These are phyloP conservation scores for Panaeolus papilionaceus DNA, from an alignment of 768 basidiomycete genomes.

Conservation along the genomic window DNA sequence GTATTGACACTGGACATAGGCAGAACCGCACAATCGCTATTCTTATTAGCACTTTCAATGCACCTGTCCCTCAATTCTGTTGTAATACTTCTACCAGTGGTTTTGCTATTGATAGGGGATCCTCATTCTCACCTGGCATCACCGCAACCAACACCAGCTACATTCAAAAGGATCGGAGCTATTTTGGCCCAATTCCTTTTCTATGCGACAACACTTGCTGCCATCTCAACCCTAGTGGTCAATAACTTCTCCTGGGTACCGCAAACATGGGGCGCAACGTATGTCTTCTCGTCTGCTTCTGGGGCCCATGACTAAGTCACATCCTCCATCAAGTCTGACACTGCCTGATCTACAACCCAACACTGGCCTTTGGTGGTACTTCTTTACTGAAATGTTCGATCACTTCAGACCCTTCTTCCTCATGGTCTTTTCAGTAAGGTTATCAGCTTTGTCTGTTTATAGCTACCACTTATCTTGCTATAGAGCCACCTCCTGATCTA, in stretches of 20 bases:
- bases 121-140: conserved; percentile 75
- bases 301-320: background rate
- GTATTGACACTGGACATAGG: conserved; percentile 45
- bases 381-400: conserved; percentile 99
- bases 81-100: conserved; percentile 68
- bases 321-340: conserved; percentile 64
- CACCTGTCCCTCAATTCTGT: conserved; percentile 78
- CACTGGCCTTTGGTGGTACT: conserved; percentile 98
- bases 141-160: conserved; percentile 47
- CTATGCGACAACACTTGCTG: conserved; percentile 55
- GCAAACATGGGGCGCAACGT: conserved; percentile 90
- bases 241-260: conserved; percentile 73
- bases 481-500: conserved; percentile 87
- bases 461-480: background rate
- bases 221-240: conserved; percentile 59
- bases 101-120: conserved; percentile 66
- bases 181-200: conserved; percentile 55
- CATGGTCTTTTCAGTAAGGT: conserved; percentile 86
- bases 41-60: conserved; percentile 67
- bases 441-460: background rate
- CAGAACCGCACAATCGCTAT: conserved; percentile 58
- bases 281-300: conserved; percentile 29
- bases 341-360: conserved; percentile 94
- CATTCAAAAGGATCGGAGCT: conserved; percentile 37
- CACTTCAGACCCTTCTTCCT: conserved; percentile 96